Evolutionary conservation across 805 yeast species (phyloP), one percentile per base, ranked within the genome.

Genomic region (Isabelozyma gotoi): DNA sequence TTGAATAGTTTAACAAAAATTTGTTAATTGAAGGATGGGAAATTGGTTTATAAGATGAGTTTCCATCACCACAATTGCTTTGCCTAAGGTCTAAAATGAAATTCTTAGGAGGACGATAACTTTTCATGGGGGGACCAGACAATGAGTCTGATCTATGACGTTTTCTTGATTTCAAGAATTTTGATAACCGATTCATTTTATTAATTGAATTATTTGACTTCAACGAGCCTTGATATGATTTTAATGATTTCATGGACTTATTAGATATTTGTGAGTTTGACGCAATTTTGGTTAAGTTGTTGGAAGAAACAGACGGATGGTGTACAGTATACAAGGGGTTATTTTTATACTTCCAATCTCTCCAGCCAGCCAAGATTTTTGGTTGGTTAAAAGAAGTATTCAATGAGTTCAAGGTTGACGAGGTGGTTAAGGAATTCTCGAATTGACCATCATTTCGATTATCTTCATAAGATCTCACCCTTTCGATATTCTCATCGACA

Each of bases 341-440:
- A 40, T 77, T 78, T 48, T 88, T 76, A 55, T 76, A 84, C 55
- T 88, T 85, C 96, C 96, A 89, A 60, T 89, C 96, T 58, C 96
- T 75, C 97, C 97, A 89, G 7, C 92, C 85, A 0, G 96, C 96
- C 40, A 77, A 63, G 2, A 82, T 76, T 34, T 62, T 60, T 6
- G 41, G 31, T 11, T 11, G n/a, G 17, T 15, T 12, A 24, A 2
- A n/a, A 24, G 29, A 24, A 24, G 2, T 24, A n/a, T 24, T 24
- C n/a, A n/a, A n/a, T n/a, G n/a, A n/a, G n/a, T n/a, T n/a, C n/a
- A n/a, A n/a, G 10, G 29, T 24, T 24, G 5, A 10, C 8, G 29
- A 24, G 12, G 29, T 24, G 12, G 29, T 24, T 24, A 24, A 24
- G 29, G 29, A 24, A 24, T 24, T n/a, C 12, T 24, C 29, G 12